A percentile compares a stretch with the other conserved stretches of the same genome.
Conservation (phyloP, 352 stramenopile species). For the Phytophthora pistaciae region DNA sequence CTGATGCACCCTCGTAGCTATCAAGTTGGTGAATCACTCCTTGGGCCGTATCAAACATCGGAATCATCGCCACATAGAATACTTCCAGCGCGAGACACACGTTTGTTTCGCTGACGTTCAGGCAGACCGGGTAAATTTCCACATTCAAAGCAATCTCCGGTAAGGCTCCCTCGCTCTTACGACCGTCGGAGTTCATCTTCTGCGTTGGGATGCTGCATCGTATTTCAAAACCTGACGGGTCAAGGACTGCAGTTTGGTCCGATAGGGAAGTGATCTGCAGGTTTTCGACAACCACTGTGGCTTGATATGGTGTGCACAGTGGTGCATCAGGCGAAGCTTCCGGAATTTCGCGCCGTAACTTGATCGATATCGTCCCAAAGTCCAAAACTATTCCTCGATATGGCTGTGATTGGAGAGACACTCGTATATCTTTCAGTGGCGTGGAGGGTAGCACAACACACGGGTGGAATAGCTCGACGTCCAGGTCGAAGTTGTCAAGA, state of each 20-base stretch:
- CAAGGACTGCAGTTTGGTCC: slow-evolving; percentile 43
- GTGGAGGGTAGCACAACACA: slow-evolving; percentile 56
- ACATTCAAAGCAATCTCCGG: slow-evolving; percentile 34
- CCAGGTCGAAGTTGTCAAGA: slow-evolving; percentile 43
- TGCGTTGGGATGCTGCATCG: slow-evolving; percentile 25
- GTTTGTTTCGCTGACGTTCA: slow-evolving; percentile 59
- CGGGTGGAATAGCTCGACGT: slow-evolving; percentile 55
- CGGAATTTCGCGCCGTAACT: slow-evolving; percentile 23
- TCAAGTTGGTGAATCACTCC: slow-evolving; percentile 33
- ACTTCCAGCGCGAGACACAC: slow-evolving; percentile 49
- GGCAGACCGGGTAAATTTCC: slow-evolving; percentile 43
- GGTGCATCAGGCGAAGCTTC: slow-evolving; percentile 8
- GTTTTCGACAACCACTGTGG: slow-evolving; percentile 28
- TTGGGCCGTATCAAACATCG: slow-evolving; percentile 38
- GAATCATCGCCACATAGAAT: slow-evolving; percentile 41
- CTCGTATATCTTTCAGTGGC: slow-evolving; percentile 40
- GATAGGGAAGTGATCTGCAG: slow-evolving; percentile 44
- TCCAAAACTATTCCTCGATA: slow-evolving; percentile 57
- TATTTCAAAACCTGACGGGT: slow-evolving; percentile 48
- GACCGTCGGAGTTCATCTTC: slow-evolving; percentile 1
- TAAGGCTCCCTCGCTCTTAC: neutral
- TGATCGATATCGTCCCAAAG: slow-evolving; percentile 54
- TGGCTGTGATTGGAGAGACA: slow-evolving; percentile 36
- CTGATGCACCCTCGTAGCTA: slow-evolving; percentile 20
- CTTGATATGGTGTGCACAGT: slow-evolving; percentile 17